phyloP scores from a whole-genome alignment of 371 early-diverging fungal species.

The Mortierella sp. region DNA sequence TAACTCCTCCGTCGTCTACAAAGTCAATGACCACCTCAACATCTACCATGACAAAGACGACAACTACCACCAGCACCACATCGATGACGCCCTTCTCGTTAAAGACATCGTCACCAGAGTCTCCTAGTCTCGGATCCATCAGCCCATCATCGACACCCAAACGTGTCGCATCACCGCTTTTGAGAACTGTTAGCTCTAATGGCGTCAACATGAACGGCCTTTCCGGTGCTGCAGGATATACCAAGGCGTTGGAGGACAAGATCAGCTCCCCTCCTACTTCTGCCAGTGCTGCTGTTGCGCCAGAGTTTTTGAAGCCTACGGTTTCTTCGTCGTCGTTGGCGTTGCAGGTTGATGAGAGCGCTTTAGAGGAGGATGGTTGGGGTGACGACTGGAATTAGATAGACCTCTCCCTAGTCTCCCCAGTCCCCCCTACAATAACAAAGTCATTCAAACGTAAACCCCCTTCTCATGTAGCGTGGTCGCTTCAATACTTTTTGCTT shows the following conservation, averaged over 20 bases:
- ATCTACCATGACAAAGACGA: neutral
- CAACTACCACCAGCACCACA: neutral
- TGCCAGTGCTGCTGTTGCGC: neutral
- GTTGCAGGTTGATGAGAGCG: conserved; percentile 28
- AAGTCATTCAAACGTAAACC: neutral
- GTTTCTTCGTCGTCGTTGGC: conserved; percentile 25
- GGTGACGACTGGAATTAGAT: conserved; percentile 50
- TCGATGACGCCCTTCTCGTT: neutral
- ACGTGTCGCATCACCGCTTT: conserved; percentile 37
- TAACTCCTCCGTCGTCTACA: neutral
- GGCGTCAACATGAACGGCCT: neutral
- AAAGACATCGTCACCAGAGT: neutral
- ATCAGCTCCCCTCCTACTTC: neutral
- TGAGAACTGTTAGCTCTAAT: conserved; percentile 13
- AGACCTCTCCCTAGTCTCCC: neutral
- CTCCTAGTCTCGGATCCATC: conserved; percentile 18
- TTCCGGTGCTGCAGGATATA: neutral
- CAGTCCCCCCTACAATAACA: neutral
- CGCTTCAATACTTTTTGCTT: neutral
- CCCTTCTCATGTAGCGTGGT: too few species aligned
- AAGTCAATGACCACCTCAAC: neutral
- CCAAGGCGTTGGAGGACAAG: neutral
- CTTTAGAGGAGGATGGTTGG: conserved; percentile 50
- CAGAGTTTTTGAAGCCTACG: neutral
- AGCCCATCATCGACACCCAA: conserved; percentile 35